Percentiles rank a stretch among this genome's conserved stretches.
phyloP scores from a whole-genome alignment of 768 basidiomycete species.

The Austroboletus eburneus region DNA sequence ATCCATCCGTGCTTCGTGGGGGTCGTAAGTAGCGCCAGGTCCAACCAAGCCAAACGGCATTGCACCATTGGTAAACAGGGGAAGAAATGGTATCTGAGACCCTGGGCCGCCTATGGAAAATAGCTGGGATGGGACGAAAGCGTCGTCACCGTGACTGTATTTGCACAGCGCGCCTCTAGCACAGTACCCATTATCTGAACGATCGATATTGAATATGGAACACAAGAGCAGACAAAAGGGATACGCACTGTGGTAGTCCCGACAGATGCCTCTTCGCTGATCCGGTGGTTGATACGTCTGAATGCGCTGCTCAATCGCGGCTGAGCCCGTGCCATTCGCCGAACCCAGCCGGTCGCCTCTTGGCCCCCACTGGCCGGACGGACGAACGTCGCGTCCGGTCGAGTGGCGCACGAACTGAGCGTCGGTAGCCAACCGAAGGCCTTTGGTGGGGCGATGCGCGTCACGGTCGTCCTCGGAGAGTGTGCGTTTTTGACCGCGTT shows the following conservation, averaged over 20 bases:
- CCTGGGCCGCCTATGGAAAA: slow-evolving; percentile 51
- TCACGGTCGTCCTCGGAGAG: slow-evolving; percentile 60
- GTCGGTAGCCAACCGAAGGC: slow-evolving; percentile 61
- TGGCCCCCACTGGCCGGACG: slow-evolving; percentile 41
- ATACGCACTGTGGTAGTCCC: slow-evolving; percentile 87
- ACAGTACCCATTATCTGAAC: slow-evolving; percentile 84
- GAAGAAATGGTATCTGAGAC: slow-evolving; percentile 54
- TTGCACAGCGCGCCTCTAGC: slow-evolving; percentile 85
- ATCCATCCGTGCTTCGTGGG: slow-evolving; percentile 76
- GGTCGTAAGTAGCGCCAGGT: slow-evolving; percentile 60
- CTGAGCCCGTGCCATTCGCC: slow-evolving; percentile 24
- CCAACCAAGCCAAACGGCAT: slow-evolving; percentile 53
- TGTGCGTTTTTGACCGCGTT: slow-evolving; percentile 62
- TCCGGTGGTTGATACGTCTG: slow-evolving; percentile 69
- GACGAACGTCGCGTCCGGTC: slow-evolving; percentile 38
- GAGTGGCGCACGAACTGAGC: slow-evolving; percentile 63
- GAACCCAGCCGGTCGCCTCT: slow-evolving; percentile 29
- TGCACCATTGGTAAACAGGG: slow-evolving; percentile 58
- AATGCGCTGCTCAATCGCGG: slow-evolving; percentile 43
- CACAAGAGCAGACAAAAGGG: slow-evolving; percentile 1
- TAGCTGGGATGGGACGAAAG: slow-evolving; percentile 68
- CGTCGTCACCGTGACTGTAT: slow-evolving; percentile 90
- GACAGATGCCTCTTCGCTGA: slow-evolving; percentile 74
- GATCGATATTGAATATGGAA: slow-evolving; percentile 10
- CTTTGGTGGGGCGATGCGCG: slow-evolving; percentile 60